These are phyloP conservation scores for Endoconidiophora laricicola DNA, from an alignment of 2,329 filamentous ascomycete species.

Conservation along the genomic window DNA sequence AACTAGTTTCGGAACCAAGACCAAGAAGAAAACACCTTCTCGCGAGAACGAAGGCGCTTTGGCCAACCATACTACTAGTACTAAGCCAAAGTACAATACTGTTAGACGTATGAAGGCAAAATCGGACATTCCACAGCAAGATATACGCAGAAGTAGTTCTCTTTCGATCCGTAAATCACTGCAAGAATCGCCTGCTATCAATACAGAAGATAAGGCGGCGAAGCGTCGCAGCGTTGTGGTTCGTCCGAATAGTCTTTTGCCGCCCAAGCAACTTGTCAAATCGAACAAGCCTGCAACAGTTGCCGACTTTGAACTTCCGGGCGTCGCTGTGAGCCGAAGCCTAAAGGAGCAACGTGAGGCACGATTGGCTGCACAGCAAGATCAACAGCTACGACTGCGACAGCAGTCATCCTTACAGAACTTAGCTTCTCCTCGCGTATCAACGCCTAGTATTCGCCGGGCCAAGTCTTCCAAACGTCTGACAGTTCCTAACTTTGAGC, in stretches of 20 bases:
- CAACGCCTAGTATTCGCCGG: constrained; percentile 19
- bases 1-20: constrained; percentile 1
- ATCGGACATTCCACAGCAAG: constrained; percentile 20
- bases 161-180: constrained; percentile 22
- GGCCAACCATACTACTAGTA: background rate
- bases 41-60: background rate
- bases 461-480: constrained; percentile 34
- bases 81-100: constrained; percentile 17
- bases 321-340: constrained; percentile 41
- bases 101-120: constrained; percentile 27
- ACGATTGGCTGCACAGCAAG: constrained; percentile 21
- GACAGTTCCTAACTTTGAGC: constrained; percentile 40
- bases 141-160: constrained; percentile 27
- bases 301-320: constrained; percentile 44
- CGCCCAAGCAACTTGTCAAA: constrained; percentile 30
- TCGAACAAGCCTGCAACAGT: constrained; percentile 38
- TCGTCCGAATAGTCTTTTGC: constrained; percentile 27
- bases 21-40: background rate
- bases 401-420: constrained; percentile 21
- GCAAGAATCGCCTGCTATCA: constrained; percentile 13
- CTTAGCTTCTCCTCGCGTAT: constrained; percentile 20
- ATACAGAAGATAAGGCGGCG: constrained; percentile 16
- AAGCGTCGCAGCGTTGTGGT: constrained; percentile 16
- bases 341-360: constrained; percentile 43
- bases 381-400: constrained; percentile 17